Conservation (phyloP, 495 filamentous ascomycete species). For the Penicillium chermesinum region DNA sequence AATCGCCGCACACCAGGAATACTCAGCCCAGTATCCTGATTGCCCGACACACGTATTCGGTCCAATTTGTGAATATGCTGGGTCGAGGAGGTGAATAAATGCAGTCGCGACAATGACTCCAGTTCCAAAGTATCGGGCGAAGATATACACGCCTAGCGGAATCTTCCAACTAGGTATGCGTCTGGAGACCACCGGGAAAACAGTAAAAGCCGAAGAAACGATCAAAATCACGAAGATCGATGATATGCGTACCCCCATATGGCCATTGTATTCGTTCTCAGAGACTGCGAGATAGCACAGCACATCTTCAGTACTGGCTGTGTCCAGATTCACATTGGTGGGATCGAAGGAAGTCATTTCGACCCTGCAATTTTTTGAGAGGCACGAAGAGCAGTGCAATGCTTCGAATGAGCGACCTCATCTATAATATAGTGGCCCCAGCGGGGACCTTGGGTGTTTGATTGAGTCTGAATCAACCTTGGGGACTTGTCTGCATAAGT, state of each 20-base stretch:
- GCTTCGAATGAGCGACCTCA: no score
- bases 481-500: not conserved
- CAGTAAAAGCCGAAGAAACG: constrained; percentile 35
- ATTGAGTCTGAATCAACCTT: not conserved
- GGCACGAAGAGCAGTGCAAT: no score
- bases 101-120: constrained; percentile 69
- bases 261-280: constrained; percentile 38
- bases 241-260: constrained; percentile 35
- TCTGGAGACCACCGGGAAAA: constrained; percentile 61
- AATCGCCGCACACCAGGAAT: constrained; percentile 38
- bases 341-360: constrained; percentile 25
- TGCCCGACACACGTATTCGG: constrained; percentile 47
- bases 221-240: constrained; percentile 40
- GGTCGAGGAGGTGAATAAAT: constrained; percentile 52
- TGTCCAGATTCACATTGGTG: constrained; percentile 29
- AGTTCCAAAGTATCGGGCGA: constrained; percentile 65
- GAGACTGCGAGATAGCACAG: constrained; percentile 28
- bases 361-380: no score
- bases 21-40: constrained; percentile 42
- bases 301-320: constrained; percentile 27
- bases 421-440: not conserved
- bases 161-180: constrained; percentile 50
- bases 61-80: constrained; percentile 47
- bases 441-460: constrained; percentile 7
- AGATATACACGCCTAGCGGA: constrained; percentile 60